Evolutionary conservation across 2,329 filamentous ascomycete species (phyloP).

Genomic region (Diplodia corticola): DNA sequence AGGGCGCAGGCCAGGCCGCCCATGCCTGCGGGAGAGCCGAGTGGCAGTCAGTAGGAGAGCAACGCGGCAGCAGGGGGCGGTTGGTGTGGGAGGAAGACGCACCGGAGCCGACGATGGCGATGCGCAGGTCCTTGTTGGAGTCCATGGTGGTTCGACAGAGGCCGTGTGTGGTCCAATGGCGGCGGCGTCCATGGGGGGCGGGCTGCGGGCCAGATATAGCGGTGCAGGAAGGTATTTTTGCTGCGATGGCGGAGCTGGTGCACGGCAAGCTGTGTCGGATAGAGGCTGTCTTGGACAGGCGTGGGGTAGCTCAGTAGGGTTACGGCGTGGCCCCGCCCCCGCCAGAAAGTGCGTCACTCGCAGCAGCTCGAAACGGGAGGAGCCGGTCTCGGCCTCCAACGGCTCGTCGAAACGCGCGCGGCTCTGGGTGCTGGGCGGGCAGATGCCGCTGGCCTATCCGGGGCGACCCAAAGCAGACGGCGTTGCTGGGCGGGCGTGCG

Average conservation of each 20-base stretch:
- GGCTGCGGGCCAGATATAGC: slow-evolving; percentile 4
- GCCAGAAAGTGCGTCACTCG: neutral
- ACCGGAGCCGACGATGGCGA: slow-evolving; percentile 22
- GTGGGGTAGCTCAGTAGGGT: neutral
- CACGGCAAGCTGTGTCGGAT: slow-evolving; percentile 6
- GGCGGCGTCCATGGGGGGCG: slow-evolving; percentile 6
- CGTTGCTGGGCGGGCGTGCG: neutral
- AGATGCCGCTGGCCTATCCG: neutral
- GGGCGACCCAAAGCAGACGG: neutral
- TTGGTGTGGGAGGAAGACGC: neutral
- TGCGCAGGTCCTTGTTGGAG: slow-evolving; percentile 16
- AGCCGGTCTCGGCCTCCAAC: slow-evolving; percentile 3
- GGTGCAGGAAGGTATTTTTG: neutral
- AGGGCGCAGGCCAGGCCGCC: slow-evolving; percentile 72
- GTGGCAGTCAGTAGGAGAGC: neutral
- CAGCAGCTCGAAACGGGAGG: slow-evolving; percentile 1
- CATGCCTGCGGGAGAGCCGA: slow-evolving; percentile 60
- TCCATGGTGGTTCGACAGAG: neutral
- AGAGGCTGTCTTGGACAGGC: neutral
- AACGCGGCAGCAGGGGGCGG: neutral
- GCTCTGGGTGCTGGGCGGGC: neutral
- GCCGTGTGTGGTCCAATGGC: neutral
- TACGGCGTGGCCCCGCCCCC: neutral
- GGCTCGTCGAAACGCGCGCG: neutral
- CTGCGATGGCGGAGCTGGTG: neutral